phyloP scores from a whole-genome alignment of 176 grass and related monocot species.

The Metroxylon sagu region DNA sequence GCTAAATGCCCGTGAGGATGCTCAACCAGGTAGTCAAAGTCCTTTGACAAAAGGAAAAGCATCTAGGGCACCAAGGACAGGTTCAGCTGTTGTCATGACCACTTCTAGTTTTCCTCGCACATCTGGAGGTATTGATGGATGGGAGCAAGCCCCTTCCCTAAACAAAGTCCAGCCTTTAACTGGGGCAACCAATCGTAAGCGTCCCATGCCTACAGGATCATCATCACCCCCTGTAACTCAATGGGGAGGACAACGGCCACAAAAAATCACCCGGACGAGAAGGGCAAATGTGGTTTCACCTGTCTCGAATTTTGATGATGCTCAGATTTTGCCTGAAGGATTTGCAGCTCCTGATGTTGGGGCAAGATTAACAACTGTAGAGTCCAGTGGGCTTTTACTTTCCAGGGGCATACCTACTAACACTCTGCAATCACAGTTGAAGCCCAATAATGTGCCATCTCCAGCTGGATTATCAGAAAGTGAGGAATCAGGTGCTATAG shows the following conservation, averaged over 20 bases:
- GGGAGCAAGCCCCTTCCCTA: conserved; percentile 37
- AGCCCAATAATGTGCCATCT: conserved; percentile 36
- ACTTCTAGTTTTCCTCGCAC: conserved; percentile 50
- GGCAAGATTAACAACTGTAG: conserved; percentile 28
- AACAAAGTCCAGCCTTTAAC: conserved; percentile 54
- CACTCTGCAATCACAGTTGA: conserved; percentile 20
- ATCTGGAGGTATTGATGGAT: conserved; percentile 45
- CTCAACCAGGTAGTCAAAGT: conserved; percentile 41
- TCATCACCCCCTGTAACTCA: conserved; percentile 57
- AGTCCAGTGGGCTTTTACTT: conserved; percentile 9
- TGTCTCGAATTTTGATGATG: conserved; percentile 78
- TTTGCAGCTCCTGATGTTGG: conserved; percentile 39
- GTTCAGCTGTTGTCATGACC: conserved; percentile 40
- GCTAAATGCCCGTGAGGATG: conserved; percentile 45
- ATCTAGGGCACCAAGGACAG: conserved; percentile 54
- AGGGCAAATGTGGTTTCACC: conserved; percentile 83
- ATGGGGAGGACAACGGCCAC: conserved; percentile 65
- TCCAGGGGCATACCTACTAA: conserved; percentile 26
- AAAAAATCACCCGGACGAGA: conserved; percentile 75
- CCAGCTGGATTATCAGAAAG: conserved; percentile 62
- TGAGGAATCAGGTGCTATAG: conserved; percentile 39
- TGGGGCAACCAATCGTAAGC: conserved; percentile 48
- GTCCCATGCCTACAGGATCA: conserved; percentile 37
- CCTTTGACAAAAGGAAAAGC: conserved; percentile 68
- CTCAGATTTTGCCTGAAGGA: conserved; percentile 41